These are phyloP conservation scores for Hysterangium stoloniferum DNA, from an alignment of 768 basidiomycete species.

Conservation along the genomic window DNA sequence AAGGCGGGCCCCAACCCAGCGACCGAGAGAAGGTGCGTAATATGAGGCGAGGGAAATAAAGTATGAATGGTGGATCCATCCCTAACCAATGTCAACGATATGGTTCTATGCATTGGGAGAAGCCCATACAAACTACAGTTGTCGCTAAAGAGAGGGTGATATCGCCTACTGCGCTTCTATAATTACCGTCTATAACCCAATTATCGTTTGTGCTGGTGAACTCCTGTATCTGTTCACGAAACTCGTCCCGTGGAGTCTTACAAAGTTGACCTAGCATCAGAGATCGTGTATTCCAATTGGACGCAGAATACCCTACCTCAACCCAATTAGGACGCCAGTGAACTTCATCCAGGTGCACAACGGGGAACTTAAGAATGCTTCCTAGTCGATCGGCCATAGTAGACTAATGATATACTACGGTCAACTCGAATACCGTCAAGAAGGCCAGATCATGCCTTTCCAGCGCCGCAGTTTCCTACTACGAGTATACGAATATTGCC, in stretches of 20 bases:
- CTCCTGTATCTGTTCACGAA: neutral
- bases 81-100: constrained; percentile 38
- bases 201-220: constrained; percentile 3
- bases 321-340: constrained; percentile 2
- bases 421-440: neutral
- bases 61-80: constrained; percentile 56
- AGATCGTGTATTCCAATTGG: neutral
- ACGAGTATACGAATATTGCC: constrained; percentile 7
- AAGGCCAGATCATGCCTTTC: constrained; percentile 4
- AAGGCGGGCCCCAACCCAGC: constrained; percentile 27
- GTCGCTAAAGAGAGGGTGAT: neutral
- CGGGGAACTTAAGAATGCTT: neutral
- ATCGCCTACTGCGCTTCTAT: neutral
- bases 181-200: constrained; percentile 10
- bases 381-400: constrained; percentile 1
- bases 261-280: neutral
- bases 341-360: constrained; percentile 3
- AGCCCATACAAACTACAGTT: neutral
- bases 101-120: too few relatives aligned
- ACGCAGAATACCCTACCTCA: neutral
- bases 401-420: neutral
- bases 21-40: constrained; percentile 45
- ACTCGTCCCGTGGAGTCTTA: neutral
- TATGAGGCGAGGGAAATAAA: constrained; percentile 55
- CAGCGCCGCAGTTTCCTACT: constrained; percentile 8